These are phyloP conservation scores for Cephalotrichum gorgonifer DNA, from an alignment of 2,329 filamentous ascomycete species.

Conservation along the genomic window DNA sequence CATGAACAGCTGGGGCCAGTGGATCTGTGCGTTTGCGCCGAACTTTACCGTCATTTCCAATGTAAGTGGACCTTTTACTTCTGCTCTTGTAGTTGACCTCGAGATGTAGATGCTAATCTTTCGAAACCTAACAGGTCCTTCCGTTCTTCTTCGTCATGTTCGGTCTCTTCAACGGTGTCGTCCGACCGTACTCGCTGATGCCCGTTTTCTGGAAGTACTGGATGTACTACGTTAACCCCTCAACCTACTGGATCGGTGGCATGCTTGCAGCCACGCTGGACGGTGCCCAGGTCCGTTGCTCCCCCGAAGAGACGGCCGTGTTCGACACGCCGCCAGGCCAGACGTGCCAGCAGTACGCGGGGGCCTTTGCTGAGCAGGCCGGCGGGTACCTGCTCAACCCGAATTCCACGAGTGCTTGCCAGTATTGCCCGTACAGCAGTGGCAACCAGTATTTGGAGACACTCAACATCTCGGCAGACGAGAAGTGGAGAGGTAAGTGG, in stretches of 20 bases:
- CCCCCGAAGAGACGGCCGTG: constrained; percentile 19
- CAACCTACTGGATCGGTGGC: constrained; percentile 75
- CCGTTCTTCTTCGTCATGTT: constrained; percentile 81
- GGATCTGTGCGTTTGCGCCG: constrained; percentile 69
- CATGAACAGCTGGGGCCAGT: constrained; percentile 74
- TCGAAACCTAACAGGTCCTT: constrained; percentile 27
- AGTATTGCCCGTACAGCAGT: constrained; percentile 55
- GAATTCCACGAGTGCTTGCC: constrained; percentile 46
- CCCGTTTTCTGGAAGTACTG: constrained; percentile 82
- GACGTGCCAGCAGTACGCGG: constrained; percentile 57
- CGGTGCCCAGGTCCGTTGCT: constrained; percentile 26
- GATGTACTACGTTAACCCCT: constrained; percentile 84
- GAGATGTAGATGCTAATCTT: constrained; percentile 36
- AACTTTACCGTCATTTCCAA: constrained; percentile 74
- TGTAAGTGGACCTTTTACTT: constrained; percentile 56
- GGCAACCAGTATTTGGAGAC: constrained; percentile 53
- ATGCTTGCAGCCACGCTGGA: constrained; percentile 54
- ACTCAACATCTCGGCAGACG: constrained; percentile 33
- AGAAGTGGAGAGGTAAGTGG: constrained; percentile 51
- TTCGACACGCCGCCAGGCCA: constrained; percentile 53
- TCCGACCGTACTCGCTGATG: constrained; percentile 60
- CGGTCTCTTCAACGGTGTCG: constrained; percentile 79
- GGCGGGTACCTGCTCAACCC: constrained; percentile 57
- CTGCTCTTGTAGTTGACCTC: constrained; percentile 66
- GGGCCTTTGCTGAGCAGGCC: constrained; percentile 38